Base-by-base conservation (phyloP, 2,329 filamentous ascomycete species). In the Penicillium sclerotiorum region DNA sequence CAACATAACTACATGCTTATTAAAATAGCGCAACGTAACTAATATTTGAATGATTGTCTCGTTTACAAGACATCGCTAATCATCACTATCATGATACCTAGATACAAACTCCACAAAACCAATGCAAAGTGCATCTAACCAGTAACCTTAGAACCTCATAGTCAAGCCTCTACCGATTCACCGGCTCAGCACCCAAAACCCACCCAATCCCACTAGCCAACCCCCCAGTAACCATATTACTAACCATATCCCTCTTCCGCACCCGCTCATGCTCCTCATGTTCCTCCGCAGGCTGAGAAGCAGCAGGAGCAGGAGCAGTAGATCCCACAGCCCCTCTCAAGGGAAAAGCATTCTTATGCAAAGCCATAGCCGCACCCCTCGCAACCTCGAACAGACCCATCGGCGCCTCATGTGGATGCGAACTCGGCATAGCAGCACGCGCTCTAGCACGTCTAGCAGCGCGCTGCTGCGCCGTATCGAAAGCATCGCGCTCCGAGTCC, bases 151-250 rank as follows among this genome's bases (percentile, higher is more conserved):
- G 21, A 23, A n/a, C n/a, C n/a, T n/a, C n/a, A n/a, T n/a, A n/a
- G n/a, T n/a, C n/a, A 15, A 28, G 7, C 33, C 37, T 32, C 33
- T 55, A 66, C 52, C 63, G 63, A 62, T 71, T 68, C 38, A 74
- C 69, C 12, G 75, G 73, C 51, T 76, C 73, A 46, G 74, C 75
- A 65, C 84, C 84, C 47, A 87, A 65, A 49, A 86, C 80, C 84
- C 84, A 87, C 8, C 84, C 84, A 60, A 87, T 73, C 8, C 84
- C 84, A 63, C 77, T 83, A 7, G 81, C 82, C 61, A 86, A 65
- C 6, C 81, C 82, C 2, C 81, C 82, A 11, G 80, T 84, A 5
- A 85, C 83, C 67, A 83, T 83, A 69, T 78, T 85, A 50, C 82
- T 82, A 40, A 86, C 81, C 71, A 85, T 68, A 64, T 80, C 77